Evolutionary conservation across 805 yeast species (phyloP), one percentile per base, ranked within the genome.

Genomic region (Phaffomyces thermotolerans): DNA sequence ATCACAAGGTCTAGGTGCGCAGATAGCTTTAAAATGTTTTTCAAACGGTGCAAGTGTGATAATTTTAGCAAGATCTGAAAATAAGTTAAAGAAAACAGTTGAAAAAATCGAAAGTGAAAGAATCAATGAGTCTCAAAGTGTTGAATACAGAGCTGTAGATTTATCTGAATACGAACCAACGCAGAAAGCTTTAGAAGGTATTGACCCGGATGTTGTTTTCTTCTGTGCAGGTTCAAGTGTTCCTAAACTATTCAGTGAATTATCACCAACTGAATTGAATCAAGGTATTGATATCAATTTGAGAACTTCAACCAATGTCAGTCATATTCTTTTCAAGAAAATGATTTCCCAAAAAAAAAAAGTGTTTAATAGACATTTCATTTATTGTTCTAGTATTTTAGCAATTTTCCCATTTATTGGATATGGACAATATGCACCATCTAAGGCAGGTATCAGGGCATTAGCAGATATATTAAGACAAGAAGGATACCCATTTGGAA

Each of bases 331-430:
- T 2, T 63, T 75, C 49, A 80, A 69, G 59, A 65, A 65, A 25
- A 57, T 72, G 53, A 41, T 50, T 35, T 46, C 24, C 46, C 57
- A 33, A 57, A 38, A 33, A 57, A 38, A 43, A 15, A 57, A 58
- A 14, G 41, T 42, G 18, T 57, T 58, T 31, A 46, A 58, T 49
- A 75, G 80, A 45, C 82, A 72, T 56, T 72, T 79, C 52, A 77
- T 79, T 22, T 75, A 71, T 47, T 81, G 74, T 54, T 84, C 96
- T 0, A 86, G 96, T 3, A 84, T 80, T 4, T 78, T 83, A 9
- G 89, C 95, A 3, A 78, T 83, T 51, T 91, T 78, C 67, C 88
- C 96, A 6, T 83, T 91, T 57, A 84, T 88, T 36, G 99, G 99
- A 0, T 93, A 93, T 60, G 74, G 80, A 0, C 91, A 87, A 54